These are phyloP conservation scores for Argentina anserina DNA, from an alignment of 306 rosid genomes.

Conservation along the genomic window DNA sequence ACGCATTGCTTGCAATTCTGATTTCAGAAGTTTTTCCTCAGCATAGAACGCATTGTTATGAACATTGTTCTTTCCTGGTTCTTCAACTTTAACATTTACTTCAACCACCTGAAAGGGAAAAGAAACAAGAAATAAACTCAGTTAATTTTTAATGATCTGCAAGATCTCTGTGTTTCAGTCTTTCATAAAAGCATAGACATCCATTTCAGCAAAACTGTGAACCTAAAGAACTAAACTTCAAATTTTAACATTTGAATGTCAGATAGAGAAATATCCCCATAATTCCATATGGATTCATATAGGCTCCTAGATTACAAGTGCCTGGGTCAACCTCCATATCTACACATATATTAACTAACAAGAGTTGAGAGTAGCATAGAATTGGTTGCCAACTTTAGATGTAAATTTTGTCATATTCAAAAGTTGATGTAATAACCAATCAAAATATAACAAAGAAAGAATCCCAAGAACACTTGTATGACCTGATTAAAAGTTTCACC, in stretches of 20 bases:
- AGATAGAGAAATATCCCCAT: background rate
- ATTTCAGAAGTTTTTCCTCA: constrained; percentile 61
- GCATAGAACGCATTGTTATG: constrained; percentile 82
- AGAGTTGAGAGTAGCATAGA: background rate
- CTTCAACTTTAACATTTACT: constrained; percentile 70
- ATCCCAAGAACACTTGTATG: constrained; percentile 1
- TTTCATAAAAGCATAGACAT: background rate
- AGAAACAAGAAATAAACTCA: background rate
- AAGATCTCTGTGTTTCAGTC: background rate
- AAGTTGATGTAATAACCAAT: background rate
- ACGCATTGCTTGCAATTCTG: constrained; percentile 74
- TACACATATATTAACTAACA: background rate
- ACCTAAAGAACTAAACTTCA: background rate
- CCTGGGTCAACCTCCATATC: background rate
- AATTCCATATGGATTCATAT: constrained; percentile 2
- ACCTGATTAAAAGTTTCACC: constrained; percentile 87
- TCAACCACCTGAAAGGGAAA: constrained; percentile 50
- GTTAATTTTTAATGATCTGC: background rate
- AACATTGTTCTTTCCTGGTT: constrained; percentile 66
- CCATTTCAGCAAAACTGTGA: background rate
- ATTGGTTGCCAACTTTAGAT: background rate
- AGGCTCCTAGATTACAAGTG: background rate
- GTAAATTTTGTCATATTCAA: constrained; percentile 6
- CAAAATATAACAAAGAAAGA: background rate
- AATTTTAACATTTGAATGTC: background rate